phyloP scores from a whole-genome alignment of 2,329 filamentous ascomycete species.

The Fusarium sp. region DNA sequence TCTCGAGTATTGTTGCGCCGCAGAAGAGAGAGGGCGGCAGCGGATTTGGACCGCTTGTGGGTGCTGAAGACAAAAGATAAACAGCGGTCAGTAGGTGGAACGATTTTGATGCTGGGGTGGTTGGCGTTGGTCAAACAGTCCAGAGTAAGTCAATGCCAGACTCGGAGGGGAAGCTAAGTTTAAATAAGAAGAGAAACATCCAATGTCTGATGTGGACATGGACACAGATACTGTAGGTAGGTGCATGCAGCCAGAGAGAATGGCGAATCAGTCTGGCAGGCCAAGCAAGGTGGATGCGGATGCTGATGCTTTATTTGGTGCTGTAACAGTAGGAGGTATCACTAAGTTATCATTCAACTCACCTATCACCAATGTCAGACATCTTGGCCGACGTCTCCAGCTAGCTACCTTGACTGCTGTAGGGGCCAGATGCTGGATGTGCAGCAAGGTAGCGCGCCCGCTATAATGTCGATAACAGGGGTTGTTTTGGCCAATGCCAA shows the following conservation, averaged over 20 bases:
- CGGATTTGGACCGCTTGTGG: slow-evolving; percentile 67
- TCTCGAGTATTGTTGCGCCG: slow-evolving; percentile 62
- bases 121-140: slow-evolving; percentile 28
- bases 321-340: slow-evolving; percentile 1
- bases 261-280: slow-evolving; percentile 21
- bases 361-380: slow-evolving; percentile 45
- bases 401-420: not conserved
- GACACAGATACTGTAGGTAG: slow-evolving; percentile 9
- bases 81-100: slow-evolving; percentile 47
- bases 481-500: slow-evolving; percentile 22
- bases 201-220: slow-evolving; percentile 32
- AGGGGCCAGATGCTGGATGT: slow-evolving; percentile 33
- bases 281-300: not conserved
- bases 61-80: slow-evolving; percentile 42
- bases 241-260: slow-evolving; percentile 16
- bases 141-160: slow-evolving; percentile 5
- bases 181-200: slow-evolving; percentile 28
- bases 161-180: slow-evolving; percentile 29
- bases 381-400: slow-evolving; percentile 32
- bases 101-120: slow-evolving; percentile 39
- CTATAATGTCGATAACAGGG: slow-evolving; percentile 20
- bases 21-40: slow-evolving; percentile 64
- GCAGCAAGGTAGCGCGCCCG: slow-evolving; percentile 21
- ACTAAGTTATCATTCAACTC: slow-evolving; percentile 18
- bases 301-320: not conserved